Evolutionary conservation across 192 early-diverging fungal species (phyloP).

Genomic region (Coemansia sp.): DNA sequence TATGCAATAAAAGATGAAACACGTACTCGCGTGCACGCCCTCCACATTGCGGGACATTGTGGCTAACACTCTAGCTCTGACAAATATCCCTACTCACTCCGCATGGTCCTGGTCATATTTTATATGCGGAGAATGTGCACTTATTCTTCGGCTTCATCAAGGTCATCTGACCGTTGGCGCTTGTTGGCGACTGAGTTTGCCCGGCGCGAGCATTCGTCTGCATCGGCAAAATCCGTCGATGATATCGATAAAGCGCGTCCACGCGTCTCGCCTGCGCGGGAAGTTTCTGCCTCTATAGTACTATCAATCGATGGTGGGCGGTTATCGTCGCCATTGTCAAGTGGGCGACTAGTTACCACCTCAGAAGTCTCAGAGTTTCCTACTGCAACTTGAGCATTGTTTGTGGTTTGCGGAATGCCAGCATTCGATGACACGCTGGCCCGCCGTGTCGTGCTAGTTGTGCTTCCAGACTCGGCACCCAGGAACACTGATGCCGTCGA

Average conservation of each 20-base stretch:
- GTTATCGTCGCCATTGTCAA: background rate
- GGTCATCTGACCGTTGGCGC: constrained; percentile 23
- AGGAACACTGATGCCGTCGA: constrained; percentile 24
- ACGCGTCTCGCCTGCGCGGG: constrained; percentile 24
- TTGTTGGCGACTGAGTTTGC: constrained; percentile 18
- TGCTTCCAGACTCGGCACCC: constrained; percentile 31
- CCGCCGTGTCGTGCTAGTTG: constrained; percentile 19
- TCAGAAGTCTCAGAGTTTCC: background rate
- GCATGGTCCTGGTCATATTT: background rate
- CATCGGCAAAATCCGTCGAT: background rate
- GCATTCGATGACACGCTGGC: constrained; percentile 20
- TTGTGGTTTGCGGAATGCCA: background rate
- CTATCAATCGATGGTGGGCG: background rate
- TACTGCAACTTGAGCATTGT: background rate
- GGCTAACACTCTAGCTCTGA: background rate
- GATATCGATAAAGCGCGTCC: constrained; percentile 12
- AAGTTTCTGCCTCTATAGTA: background rate
- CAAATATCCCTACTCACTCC: background rate
- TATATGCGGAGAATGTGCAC: background rate
- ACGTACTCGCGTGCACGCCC: background rate
- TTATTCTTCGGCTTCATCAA: background rate
- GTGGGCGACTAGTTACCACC: background rate
- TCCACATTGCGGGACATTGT: background rate
- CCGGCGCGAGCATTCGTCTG: background rate
- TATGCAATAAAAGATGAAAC: constrained; percentile 2